phyloP scores from a whole-genome alignment of 441 rosid genomes.

The Populus hybrid region DNA sequence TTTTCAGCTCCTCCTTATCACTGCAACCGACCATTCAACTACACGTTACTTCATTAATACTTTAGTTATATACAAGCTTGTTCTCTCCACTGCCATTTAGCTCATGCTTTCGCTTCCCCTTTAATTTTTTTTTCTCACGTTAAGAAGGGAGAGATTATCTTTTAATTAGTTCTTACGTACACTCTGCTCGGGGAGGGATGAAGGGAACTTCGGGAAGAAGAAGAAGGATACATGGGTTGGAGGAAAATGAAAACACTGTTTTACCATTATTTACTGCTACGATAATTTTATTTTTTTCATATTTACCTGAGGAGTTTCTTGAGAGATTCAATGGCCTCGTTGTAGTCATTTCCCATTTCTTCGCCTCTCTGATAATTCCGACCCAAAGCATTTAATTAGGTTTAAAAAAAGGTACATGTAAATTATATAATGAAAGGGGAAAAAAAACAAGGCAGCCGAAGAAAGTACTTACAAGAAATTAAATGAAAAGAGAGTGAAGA shows the following conservation, averaged over 20 bases:
- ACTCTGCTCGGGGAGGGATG: no score
- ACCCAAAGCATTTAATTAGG: slow-evolving; percentile 2
- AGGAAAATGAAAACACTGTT: no score
- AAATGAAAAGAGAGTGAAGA: no score
- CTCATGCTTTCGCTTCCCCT: neutral
- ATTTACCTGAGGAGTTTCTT: slow-evolving; percentile 71
- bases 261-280: no score
- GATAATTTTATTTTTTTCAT: no score
- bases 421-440: neutral
- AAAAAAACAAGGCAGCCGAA: neutral
- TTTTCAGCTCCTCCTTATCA: slow-evolving; percentile 78
- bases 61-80: no score
- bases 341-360: slow-evolving; percentile 72
- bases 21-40: slow-evolving; percentile 29
- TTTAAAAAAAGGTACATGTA: neutral
- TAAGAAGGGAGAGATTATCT: no score
- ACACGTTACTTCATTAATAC: neutral
- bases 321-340: slow-evolving; percentile 83
- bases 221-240: no score
- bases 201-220: no score
- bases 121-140: no score
- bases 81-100: no score
- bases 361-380: slow-evolving; percentile 48
- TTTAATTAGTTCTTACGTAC: no score
- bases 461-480: neutral